Evolutionary conservation across 2,329 filamentous ascomycete species (phyloP).

Genomic region (Cytospora schulzeri): DNA sequence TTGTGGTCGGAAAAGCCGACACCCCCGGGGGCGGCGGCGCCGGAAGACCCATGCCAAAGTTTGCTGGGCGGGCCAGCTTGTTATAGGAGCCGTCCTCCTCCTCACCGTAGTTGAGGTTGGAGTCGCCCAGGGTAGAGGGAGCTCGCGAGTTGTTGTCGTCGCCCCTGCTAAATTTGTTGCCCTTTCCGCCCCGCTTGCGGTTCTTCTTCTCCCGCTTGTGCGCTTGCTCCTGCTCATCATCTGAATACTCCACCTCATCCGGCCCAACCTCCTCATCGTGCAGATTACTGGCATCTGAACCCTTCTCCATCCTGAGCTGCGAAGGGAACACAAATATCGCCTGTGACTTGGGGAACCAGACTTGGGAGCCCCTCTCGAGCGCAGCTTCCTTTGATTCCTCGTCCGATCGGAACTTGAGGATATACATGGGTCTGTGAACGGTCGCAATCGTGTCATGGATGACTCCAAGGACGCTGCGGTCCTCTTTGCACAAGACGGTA

Average conservation of each 20-base stretch:
- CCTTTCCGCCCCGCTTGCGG: constrained; percentile 58
- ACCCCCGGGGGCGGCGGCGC: constrained; percentile 44
- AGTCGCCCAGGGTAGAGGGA: constrained; percentile 38
- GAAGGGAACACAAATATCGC: constrained; percentile 87
- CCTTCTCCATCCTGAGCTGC: constrained; percentile 75
- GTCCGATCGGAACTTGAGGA: constrained; percentile 71
- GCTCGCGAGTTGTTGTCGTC: constrained; percentile 40
- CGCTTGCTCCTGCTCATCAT: constrained; percentile 91
- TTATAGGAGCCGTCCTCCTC: constrained; percentile 71
- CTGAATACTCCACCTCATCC: constrained; percentile 92
- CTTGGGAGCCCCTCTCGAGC: constrained; percentile 66
- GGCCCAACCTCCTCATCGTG: constrained; percentile 88
- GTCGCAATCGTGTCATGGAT: constrained; percentile 85
- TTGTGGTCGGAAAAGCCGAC: constrained; percentile 15
- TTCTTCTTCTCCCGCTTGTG: constrained; percentile 72
- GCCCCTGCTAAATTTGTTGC: constrained; percentile 44
- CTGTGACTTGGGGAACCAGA: constrained; percentile 80
- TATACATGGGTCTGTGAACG: constrained; percentile 85
- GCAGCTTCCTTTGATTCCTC: constrained; percentile 69
- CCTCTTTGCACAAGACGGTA: constrained; percentile 77
- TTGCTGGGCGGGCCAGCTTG: constrained; percentile 68
- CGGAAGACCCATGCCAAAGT: constrained; percentile 55
- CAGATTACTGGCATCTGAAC: constrained; percentile 91
- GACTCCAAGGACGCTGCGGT: constrained; percentile 76
- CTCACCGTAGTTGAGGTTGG: constrained; percentile 68